These are phyloP conservation scores for Polytolypa hystricis DNA, from an alignment of 2,329 filamentous ascomycete species.

Conservation along the genomic window DNA sequence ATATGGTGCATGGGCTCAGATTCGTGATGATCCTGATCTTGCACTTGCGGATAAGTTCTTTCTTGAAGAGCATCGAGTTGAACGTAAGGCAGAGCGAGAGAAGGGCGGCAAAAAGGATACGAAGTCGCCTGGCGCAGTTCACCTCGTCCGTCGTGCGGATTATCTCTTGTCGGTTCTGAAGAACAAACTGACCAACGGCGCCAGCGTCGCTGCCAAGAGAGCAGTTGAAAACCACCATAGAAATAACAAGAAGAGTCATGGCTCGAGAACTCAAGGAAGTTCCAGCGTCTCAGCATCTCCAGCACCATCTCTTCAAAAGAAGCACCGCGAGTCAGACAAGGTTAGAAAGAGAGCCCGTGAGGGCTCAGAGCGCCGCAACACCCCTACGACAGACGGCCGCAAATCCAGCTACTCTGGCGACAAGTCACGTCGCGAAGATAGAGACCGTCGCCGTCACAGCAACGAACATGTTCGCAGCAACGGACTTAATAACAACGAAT, in stretches of 20 bases:
- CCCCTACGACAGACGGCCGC: slow-evolving; percentile 30
- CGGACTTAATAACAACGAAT: slow-evolving; percentile 28
- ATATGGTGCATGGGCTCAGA: slow-evolving; percentile 90
- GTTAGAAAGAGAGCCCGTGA: slow-evolving; percentile 33
- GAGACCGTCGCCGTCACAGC: slow-evolving; percentile 15
- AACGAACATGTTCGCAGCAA: slow-evolving; percentile 12
- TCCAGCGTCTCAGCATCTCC: slow-evolving; percentile 36
- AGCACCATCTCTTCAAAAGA: slow-evolving; percentile 31
- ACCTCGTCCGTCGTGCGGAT: slow-evolving; percentile 86
- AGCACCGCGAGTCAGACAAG: slow-evolving; percentile 32
- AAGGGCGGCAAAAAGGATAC: slow-evolving; percentile 43
- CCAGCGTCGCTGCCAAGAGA: slow-evolving; percentile 55
- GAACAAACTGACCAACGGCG: slow-evolving; percentile 64
- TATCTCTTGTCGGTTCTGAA: slow-evolving; percentile 92
- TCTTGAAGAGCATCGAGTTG: slow-evolving; percentile 93
- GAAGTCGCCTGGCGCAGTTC: slow-evolving; percentile 92
- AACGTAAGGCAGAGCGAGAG: slow-evolving; percentile 84
- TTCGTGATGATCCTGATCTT: slow-evolving; percentile 81
- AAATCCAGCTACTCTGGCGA: slow-evolving; percentile 10
- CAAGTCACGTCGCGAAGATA: slow-evolving; percentile 13
- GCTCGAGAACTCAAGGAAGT: slow-evolving; percentile 23
- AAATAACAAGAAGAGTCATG: slow-evolving; percentile 74
- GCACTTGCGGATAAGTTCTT: slow-evolving; percentile 86
- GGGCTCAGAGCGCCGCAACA: slow-evolving; percentile 32
- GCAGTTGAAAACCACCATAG: slow-evolving; percentile 87